These are phyloP conservation scores for Friedmanniomyces endolithicus DNA, from an alignment of 495 filamentous ascomycete genomes.

Conservation along the genomic window DNA sequence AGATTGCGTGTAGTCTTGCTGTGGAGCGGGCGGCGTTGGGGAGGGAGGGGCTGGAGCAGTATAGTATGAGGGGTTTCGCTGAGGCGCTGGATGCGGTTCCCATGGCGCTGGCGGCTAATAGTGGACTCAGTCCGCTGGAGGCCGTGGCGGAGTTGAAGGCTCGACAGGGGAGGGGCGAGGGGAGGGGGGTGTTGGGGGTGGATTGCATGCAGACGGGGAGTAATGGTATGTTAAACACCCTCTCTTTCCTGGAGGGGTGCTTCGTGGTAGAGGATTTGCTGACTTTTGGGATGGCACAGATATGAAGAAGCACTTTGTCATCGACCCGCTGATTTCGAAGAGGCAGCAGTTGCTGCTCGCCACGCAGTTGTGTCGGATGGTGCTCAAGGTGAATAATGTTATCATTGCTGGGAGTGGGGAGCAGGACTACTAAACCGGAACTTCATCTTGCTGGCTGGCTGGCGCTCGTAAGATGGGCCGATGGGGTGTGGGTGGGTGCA, in stretches of 20 bases:
- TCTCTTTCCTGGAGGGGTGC: background rate
- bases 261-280: background rate
- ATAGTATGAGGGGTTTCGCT: conserved; percentile 95
- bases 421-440: conserved; percentile 72
- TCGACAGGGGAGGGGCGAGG: conserved; percentile 74
- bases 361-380: conserved; percentile 97
- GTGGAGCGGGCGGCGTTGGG: conserved; percentile 76
- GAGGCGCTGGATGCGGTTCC: conserved; percentile 90
- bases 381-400: conserved; percentile 92
- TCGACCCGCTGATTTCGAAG: conserved; percentile 96
- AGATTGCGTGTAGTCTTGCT: conserved; percentile 93
- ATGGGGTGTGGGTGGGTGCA: background rate
- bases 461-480: too few relatives aligned
- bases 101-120: conserved; percentile 96
- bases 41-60: conserved; percentile 92
- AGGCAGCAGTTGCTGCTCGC: conserved; percentile 89
- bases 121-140: conserved; percentile 87
- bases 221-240: conserved; percentile 57
- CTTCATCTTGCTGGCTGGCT: too few relatives aligned
- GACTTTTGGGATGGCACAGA: conserved; percentile 34
- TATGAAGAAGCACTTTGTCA: conserved; percentile 94
- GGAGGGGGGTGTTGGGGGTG: conserved; percentile 73
- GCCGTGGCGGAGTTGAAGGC: conserved; percentile 91
- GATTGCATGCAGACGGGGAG: conserved; percentile 94
- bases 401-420: conserved; percentile 89